Evolutionary conservation across 164 flowering plant species (phyloP).

Genomic region (Annona cherimola): DNA sequence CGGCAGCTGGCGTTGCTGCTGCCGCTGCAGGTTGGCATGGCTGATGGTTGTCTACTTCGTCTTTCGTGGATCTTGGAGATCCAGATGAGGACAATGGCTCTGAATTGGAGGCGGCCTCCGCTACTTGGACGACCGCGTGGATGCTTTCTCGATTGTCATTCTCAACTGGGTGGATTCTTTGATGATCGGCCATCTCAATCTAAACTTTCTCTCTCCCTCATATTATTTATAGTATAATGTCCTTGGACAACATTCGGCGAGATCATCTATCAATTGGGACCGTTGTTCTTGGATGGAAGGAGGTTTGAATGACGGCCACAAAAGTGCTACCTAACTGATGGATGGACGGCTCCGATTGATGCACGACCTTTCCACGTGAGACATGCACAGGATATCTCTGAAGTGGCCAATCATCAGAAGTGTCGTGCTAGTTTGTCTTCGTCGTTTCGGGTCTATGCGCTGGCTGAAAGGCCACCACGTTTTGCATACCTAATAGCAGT

Average conservation of each 20-base stretch:
- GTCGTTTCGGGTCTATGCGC: too few species aligned
- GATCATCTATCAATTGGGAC: too few species aligned
- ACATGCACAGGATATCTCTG: not conserved
- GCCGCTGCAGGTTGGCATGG: not conserved
- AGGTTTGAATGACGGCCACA: too few species aligned
- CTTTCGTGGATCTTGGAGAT: slow-evolving; percentile 39
- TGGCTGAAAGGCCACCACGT: too few species aligned
- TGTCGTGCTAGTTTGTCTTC: too few species aligned
- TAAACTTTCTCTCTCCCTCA: not conserved
- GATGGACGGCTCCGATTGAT: not conserved
- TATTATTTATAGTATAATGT: too few species aligned
- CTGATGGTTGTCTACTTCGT: slow-evolving; percentile 20
- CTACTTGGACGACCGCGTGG: slow-evolving; percentile 9
- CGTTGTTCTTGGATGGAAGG: too few species aligned
- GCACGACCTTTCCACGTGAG: not conserved
- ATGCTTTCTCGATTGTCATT: slow-evolving; percentile 20
- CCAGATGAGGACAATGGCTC: not conserved
- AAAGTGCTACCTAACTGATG: too few species aligned
- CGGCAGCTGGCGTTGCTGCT: slow-evolving; percentile 9
- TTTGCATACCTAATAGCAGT: too few species aligned
- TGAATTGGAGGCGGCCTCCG: slow-evolving; percentile 24
- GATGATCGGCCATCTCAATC: slow-evolving; percentile 34
- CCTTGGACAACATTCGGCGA: too few species aligned
- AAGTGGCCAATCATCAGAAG: too few species aligned
- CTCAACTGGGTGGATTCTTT: slow-evolving; percentile 53